Conservation (phyloP, 1,284 basidiomycete genomes). For the Pseudozyma hubeiensis region DNA sequence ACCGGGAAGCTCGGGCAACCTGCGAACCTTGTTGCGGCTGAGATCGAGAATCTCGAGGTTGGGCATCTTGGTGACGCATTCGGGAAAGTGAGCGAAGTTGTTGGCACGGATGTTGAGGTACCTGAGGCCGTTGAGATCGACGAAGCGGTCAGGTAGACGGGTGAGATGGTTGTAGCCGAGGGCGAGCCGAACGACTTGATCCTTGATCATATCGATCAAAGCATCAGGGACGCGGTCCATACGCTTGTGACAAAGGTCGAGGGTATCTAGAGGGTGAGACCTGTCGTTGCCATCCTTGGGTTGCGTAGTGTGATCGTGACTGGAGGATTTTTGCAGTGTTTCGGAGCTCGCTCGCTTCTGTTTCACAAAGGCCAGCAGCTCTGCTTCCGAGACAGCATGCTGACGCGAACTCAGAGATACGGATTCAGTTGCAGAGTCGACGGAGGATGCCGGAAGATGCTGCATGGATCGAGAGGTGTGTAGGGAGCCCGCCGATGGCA, state of each 20-base stretch:
- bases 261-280: constrained; percentile 42
- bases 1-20: constrained; percentile 83
- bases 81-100: constrained; percentile 83
- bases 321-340: not conserved
- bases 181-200: constrained; percentile 75
- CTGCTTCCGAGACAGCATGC: constrained; percentile 41
- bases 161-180: constrained; percentile 86
- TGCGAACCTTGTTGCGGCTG: constrained; percentile 88
- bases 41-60: constrained; percentile 94
- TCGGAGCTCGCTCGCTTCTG: constrained; percentile 35
- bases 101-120: constrained; percentile 96
- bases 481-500: constrained; percentile 22
- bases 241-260: constrained; percentile 58
- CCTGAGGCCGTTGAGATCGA: constrained; percentile 79
- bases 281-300: constrained; percentile 16
- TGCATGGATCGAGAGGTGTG: constrained; percentile 24
- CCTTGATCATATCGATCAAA: constrained; percentile 50
- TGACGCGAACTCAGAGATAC: constrained; percentile 7
- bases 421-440: not conserved
- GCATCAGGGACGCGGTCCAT: constrained; percentile 49
- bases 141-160: constrained; percentile 83
- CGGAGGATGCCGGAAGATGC: constrained; percentile 3
- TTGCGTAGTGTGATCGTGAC: not conserved
- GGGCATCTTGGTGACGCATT: constrained; percentile 78
- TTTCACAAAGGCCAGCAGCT: constrained; percentile 49